Base-by-base conservation (phyloP, 257 asterid species). In the Solanum etuberosum region DNA sequence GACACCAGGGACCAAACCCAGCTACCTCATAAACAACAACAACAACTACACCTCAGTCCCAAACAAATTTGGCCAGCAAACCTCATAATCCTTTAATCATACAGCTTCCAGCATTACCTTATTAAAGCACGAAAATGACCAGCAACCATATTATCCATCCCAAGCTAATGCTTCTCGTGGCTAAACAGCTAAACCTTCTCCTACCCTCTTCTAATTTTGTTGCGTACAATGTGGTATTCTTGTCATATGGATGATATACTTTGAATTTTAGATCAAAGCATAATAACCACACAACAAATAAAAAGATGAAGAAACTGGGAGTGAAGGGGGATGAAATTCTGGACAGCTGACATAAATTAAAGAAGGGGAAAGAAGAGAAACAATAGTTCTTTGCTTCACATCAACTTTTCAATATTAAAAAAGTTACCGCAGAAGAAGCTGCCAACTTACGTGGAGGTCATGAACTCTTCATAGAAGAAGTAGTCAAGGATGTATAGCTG, bases 371-470 rank as follows among this genome's bases (percentile, higher is more conserved):
- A 85, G 15, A 42, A 34, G 23, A 35, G 65, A 68, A 67, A 29
- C 20, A 46, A 4, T 3, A 86, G 42, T 80, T 80, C 29, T 80
- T 9, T 29, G 67, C 61, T 80, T 18, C 38, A 48, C 2, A 42
- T 16, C 68, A 46, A 48, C 68, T 46, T 81, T 81, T 29, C 29
- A 48, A 48, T 81, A 42, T 81, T 48, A 48, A 48, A 48, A 46
- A 81, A 18, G 43, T 81, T 46, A 81, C 5, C 21, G 6, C 29
- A 81, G 68, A 29, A 81, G 43, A 48, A 31, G 85, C 25, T 10
- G 85, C 43, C 43, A 68, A 92, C 99, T 97, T 92, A 97, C 99
- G 99, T 97, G 88, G 99, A 97, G 77, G 99, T 95, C 98, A 97
- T 97, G 92, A 93, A 97, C 90, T 96, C 99, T 90, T 96, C 99